A percentile compares a stretch with the other conserved stretches of the same genome.
Conservation (phyloP, 148 eudicot genomes). For the Nepenthes mirabilis region DNA sequence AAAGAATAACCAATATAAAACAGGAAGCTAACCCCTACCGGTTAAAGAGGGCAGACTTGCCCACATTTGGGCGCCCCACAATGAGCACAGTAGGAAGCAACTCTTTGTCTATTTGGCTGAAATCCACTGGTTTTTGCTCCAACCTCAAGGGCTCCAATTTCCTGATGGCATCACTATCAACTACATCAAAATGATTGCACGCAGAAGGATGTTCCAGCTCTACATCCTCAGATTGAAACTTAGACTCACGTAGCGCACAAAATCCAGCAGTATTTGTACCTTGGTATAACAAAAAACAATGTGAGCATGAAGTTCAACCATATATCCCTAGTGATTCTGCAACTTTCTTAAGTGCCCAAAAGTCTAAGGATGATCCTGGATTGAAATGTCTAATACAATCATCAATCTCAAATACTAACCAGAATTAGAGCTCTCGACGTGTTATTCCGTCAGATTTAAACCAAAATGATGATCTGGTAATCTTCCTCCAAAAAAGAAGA, state of each 20-base stretch:
- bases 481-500: no score
- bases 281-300: slow-evolving; percentile 2
- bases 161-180: slow-evolving; percentile 6
- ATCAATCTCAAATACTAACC: no score
- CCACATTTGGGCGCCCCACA: slow-evolving; percentile 92
- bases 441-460: no score
- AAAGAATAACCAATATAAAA: not conserved
- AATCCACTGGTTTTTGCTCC: slow-evolving; percentile 40
- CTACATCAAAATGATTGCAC: slow-evolving; percentile 4
- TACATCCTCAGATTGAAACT: not conserved
- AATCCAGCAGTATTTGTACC: slow-evolving; percentile 7
- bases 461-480: no score
- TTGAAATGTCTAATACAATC: not conserved
- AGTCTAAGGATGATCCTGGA: slow-evolving; percentile 14
- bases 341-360: slow-evolving; percentile 10
- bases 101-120: slow-evolving; percentile 47
- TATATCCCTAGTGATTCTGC: slow-evolving; percentile 6
- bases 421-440: no score
- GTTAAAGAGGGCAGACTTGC: slow-evolving; percentile 90
- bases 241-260: slow-evolving; percentile 1
- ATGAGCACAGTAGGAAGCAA: slow-evolving; percentile 78
- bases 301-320: not conserved
- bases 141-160: slow-evolving; percentile 14
- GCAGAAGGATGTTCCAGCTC: not conserved
- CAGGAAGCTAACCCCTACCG: slow-evolving; percentile 31